Percentiles rank a stretch among this genome's conserved stretches.
Evolutionary conservation across 2,329 filamentous ascomycete genomes (phyloP).

Genomic region (Paraphoma chrysanthemicola): DNA sequence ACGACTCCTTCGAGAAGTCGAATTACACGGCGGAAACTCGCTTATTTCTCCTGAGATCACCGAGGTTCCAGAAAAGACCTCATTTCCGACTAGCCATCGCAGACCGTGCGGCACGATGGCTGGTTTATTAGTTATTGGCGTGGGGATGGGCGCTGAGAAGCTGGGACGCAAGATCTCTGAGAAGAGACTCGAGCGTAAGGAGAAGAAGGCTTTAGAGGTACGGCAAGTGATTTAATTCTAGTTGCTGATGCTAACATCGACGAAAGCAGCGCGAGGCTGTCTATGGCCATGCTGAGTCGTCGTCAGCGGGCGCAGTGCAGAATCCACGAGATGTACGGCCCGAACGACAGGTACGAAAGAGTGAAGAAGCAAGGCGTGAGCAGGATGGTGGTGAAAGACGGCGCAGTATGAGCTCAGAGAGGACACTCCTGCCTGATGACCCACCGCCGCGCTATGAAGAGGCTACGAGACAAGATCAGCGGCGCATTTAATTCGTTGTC

Average conservation of each 20-base stretch:
- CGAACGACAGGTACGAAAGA: slow-evolving; percentile 14
- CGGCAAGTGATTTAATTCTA: not conserved
- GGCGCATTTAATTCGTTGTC: not conserved
- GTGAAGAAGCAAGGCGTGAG: slow-evolving; percentile 16
- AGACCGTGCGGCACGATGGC: slow-evolving; percentile 21
- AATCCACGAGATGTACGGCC: slow-evolving; percentile 5
- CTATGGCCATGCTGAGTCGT: slow-evolving; percentile 13
- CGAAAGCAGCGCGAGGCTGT: slow-evolving; percentile 19
- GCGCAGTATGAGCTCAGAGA: slow-evolving; percentile 21
- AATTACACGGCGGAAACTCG: not conserved
- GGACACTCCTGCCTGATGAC: slow-evolving; percentile 13
- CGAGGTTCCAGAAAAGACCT: not conserved
- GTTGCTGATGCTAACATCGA: not conserved
- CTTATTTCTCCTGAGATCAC: not conserved
- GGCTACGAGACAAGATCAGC: slow-evolving; percentile 7
- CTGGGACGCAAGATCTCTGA: slow-evolving; percentile 28
- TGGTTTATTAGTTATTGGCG: slow-evolving; percentile 23
- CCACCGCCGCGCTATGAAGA: slow-evolving; percentile 23
- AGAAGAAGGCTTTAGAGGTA: slow-evolving; percentile 30
- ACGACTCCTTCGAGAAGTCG: slow-evolving; percentile 1
- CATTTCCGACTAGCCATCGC: not conserved
- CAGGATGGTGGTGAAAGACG: slow-evolving; percentile 9
- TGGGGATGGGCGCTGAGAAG: slow-evolving; percentile 29
- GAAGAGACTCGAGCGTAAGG: slow-evolving; percentile 29
- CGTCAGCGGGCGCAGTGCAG: slow-evolving; percentile 10